These are phyloP conservation scores for Chrysopogon serrulatus DNA, from an alignment of 176 grass and related monocot species.

Conservation along the genomic window DNA sequence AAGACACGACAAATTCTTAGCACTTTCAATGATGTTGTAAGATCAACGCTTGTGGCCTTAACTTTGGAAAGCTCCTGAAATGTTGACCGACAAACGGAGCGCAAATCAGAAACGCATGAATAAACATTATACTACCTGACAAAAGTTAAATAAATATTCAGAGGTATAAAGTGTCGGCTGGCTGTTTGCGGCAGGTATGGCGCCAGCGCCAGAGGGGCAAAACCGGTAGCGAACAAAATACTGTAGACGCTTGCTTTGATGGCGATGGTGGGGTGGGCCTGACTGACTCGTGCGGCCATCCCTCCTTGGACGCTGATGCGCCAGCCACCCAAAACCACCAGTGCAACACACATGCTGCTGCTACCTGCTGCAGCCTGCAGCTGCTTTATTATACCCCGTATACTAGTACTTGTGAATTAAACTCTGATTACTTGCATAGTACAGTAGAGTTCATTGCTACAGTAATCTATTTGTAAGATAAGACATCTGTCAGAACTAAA, in stretches of 20 bases:
- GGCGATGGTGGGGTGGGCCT: not conserved
- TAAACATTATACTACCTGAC: not conserved
- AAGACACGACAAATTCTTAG: not conserved
- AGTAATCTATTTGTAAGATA: not conserved
- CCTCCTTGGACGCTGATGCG: not conserved
- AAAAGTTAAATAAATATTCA: not conserved
- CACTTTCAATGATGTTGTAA: not conserved
- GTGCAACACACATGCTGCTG: not conserved
- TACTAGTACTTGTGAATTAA: not conserved
- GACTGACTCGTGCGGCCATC: not conserved
- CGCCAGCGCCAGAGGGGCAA: not conserved
- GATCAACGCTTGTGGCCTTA: not conserved
- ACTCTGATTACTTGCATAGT: not conserved
- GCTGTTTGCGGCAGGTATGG: not conserved
- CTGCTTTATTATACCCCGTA: not conserved
- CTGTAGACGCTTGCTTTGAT: not conserved
- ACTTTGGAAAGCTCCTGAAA: not conserved
- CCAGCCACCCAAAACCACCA: slow-evolving; percentile 5
- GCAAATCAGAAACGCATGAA: not conserved
- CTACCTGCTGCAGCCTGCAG: not conserved
- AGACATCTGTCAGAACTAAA: not conserved
- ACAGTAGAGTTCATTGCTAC: not conserved
- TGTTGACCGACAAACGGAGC: not conserved
- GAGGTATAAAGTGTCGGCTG: slow-evolving; percentile 10
- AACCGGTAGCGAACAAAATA: not conserved